Evolutionary conservation across 148 eudicot genomes (phyloP).

Genomic region (Bassia scoparia): DNA sequence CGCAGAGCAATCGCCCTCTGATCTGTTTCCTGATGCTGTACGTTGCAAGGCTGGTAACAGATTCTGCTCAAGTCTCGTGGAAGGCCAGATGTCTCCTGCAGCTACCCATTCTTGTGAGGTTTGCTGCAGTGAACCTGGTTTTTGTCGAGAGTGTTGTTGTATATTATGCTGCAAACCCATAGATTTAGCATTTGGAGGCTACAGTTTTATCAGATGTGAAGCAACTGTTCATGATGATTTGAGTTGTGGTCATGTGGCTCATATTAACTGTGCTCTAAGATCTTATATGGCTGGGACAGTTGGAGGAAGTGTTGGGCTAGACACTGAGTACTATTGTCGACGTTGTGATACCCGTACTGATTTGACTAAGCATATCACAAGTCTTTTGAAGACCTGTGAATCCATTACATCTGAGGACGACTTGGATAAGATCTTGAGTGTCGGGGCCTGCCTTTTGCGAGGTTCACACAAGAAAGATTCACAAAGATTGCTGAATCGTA

Average conservation of each 20-base stretch:
- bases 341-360: slow-evolving; percentile 83
- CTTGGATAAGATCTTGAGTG: slow-evolving; percentile 46
- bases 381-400: slow-evolving; percentile 53
- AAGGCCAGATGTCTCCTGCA: slow-evolving; percentile 33
- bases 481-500: slow-evolving; percentile 41
- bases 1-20: slow-evolving; percentile 31
- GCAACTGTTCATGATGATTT: slow-evolving; percentile 36
- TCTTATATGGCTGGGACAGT: slow-evolving; percentile 89
- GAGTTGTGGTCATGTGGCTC: slow-evolving; percentile 79
- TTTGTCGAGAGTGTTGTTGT: slow-evolving; percentile 87
- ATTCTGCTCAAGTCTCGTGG: slow-evolving; percentile 54
- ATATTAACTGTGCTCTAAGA: slow-evolving; percentile 70
- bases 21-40: slow-evolving; percentile 33
- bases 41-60: slow-evolving; percentile 74
- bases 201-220: slow-evolving; percentile 66
- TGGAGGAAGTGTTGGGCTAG: slow-evolving; percentile 76
- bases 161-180: slow-evolving; percentile 60
- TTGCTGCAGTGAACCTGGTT: slow-evolving; percentile 72
- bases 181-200: slow-evolving; percentile 47
- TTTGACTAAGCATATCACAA: slow-evolving; percentile 52
- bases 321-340: slow-evolving; percentile 85
- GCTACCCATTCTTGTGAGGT: slow-evolving; percentile 57
- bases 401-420: slow-evolving; percentile 45
- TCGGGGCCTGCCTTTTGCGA: slow-evolving; percentile 53
- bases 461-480: slow-evolving; percentile 58